These are phyloP conservation scores for Lipomyces japonicus DNA, from an alignment of 805 yeast genomes.

Conservation along the genomic window DNA sequence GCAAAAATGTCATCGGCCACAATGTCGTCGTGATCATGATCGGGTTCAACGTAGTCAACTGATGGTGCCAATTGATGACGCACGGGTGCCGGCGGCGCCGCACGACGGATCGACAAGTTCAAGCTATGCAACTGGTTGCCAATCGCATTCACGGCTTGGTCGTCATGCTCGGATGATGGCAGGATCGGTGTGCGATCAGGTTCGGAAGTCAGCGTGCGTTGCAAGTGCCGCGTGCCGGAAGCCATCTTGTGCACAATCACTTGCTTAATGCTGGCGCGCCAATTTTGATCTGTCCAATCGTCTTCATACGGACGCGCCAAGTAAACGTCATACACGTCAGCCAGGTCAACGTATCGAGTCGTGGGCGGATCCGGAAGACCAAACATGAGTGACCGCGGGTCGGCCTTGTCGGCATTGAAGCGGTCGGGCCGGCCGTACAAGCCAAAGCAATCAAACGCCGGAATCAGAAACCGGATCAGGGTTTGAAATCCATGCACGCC, in stretches of 20 bases:
- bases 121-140: conserved; percentile 8
- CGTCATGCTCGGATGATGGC: conserved; percentile 13
- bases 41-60: conserved; percentile 1
- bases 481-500: conserved; percentile 82
- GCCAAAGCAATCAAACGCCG: conserved; percentile 68
- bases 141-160: conserved; percentile 1
- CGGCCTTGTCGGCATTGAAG: conserved; percentile 67
- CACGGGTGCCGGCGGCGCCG: conserved; percentile 11
- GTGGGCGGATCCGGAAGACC: conserved; percentile 80
- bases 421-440: conserved; percentile 79
- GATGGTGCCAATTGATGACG: not conserved
- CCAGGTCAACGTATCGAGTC: conserved; percentile 59
- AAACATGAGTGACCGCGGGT: conserved; percentile 63
- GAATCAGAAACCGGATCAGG: conserved; percentile 73
- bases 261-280: conserved; percentile 57
- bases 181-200: conserved; percentile 21
- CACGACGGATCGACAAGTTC: conserved; percentile 17
- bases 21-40: conserved; percentile 1
- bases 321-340: conserved; percentile 51
- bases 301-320: conserved; percentile 40
- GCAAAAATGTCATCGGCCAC: conserved; percentile 7
- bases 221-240: conserved; percentile 35
- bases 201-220: conserved; percentile 25
- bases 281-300: conserved; percentile 55
- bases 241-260: conserved; percentile 51